Evolutionary conservation across 2,329 filamentous ascomycete genomes (phyloP).

Genomic region (Pezicula radicicola): DNA sequence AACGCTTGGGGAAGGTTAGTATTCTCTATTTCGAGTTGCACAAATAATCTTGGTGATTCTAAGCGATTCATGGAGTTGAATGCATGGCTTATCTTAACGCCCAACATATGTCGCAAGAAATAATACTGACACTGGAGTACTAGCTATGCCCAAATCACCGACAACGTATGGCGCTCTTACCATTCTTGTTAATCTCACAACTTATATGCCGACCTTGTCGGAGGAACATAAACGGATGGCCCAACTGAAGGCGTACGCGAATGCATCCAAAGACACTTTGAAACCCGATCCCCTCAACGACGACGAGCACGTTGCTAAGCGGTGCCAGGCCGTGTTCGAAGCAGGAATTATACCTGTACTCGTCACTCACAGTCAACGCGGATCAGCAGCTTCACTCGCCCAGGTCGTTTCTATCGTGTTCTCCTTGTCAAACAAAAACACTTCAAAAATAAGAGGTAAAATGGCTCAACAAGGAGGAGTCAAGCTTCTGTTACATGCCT

Average conservation of each 20-base stretch:
- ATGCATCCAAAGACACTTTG: slow-evolving; percentile 68
- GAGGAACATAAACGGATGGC: slow-evolving; percentile 92
- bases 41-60: too few species aligned
- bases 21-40: too few species aligned
- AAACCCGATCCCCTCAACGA: slow-evolving; percentile 68
- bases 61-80: too few species aligned
- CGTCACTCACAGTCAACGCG: slow-evolving; percentile 70
- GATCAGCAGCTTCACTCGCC: slow-evolving; percentile 66
- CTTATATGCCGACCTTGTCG: slow-evolving; percentile 72
- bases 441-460: slow-evolving; percentile 69
- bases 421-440: slow-evolving; percentile 72
- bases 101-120: too few species aligned
- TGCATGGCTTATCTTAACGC: too few species aligned
- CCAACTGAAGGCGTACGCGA: slow-evolving; percentile 91
- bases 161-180: slow-evolving; percentile 83
- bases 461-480: slow-evolving; percentile 94
- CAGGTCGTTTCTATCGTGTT: slow-evolving; percentile 76
- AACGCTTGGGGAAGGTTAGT: slow-evolving; percentile 46
- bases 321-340: slow-evolving; percentile 77
- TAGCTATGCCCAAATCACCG: slow-evolving; percentile 58
- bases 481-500: slow-evolving; percentile 73
- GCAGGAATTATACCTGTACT: slow-evolving; percentile 75
- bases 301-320: slow-evolving; percentile 68
- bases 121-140: too few species aligned
- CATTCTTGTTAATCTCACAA: slow-evolving; percentile 80